phyloP scores from a whole-genome alignment of 768 basidiomycete species.

The Leccinellum luteum region DNA sequence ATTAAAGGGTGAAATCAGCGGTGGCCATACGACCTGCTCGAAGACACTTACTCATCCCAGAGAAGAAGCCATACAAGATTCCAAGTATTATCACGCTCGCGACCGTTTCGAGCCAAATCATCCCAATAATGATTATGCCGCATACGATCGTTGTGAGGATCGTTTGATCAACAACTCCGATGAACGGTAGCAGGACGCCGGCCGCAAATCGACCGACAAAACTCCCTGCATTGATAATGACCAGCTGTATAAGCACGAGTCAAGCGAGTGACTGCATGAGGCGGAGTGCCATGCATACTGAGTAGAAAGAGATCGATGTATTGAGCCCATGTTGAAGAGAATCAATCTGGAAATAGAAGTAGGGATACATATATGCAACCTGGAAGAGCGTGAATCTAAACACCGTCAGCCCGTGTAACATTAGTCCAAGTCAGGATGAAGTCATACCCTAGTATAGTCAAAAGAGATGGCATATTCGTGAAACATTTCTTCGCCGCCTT shows the following conservation, averaged over 20 bases:
- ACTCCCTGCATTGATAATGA: constrained; percentile 46
- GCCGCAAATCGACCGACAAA: constrained; percentile 49
- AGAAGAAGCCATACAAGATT: constrained; percentile 47
- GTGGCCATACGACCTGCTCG: background rate
- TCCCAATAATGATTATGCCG: constrained; percentile 41
- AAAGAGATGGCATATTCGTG: constrained; percentile 22
- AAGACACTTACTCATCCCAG: constrained; percentile 39
- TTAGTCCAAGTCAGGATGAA: background rate
- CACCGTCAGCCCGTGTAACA: background rate
- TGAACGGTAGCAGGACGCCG: constrained; percentile 34
- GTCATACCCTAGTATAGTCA: constrained; percentile 24
- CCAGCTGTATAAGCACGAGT: background rate
- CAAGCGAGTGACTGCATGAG: background rate
- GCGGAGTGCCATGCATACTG: background rate
- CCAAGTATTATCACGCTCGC: constrained; percentile 41
- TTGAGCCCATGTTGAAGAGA: constrained; percentile 48
- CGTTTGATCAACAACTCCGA: constrained; percentile 45
- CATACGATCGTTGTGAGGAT: constrained; percentile 33
- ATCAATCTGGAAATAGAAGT: constrained; percentile 59
- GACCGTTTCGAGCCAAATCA: constrained; percentile 37
- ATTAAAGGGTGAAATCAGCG: background rate
- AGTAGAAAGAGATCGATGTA: constrained; percentile 51
- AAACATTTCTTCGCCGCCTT: constrained; percentile 22
- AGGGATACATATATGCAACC: constrained; percentile 46
- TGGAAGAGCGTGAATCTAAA: constrained; percentile 30